Evolutionary conservation across 176 grass and related monocot genomes (phyloP).

Genomic region (Calamus simplicifolius): DNA sequence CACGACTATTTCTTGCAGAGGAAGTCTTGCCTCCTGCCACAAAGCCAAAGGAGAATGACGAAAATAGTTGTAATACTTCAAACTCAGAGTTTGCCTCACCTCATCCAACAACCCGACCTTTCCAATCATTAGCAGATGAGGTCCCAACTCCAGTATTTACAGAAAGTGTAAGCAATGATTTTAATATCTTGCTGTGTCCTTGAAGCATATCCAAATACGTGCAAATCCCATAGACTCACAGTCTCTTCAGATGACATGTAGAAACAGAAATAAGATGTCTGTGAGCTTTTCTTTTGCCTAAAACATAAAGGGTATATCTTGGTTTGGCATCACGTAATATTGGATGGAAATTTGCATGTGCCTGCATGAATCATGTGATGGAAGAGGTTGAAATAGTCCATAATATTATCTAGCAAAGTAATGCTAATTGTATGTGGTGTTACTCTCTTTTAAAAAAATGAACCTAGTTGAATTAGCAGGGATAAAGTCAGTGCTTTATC

Average conservation of each 20-base stretch:
- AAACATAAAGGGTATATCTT: not conserved
- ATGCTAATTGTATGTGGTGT: no score
- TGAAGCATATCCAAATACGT: no score
- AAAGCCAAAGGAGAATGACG: slow-evolving; percentile 19
- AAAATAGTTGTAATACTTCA: slow-evolving; percentile 4
- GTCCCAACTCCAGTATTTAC: slow-evolving; percentile 85
- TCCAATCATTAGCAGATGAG: slow-evolving; percentile 42
- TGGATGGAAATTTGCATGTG: not conserved
- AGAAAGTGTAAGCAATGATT: slow-evolving; percentile 64
- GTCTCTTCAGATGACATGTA: no score
- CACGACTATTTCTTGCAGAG: slow-evolving; percentile 16
- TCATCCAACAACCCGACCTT: slow-evolving; percentile 52
- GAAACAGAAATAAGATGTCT: no score
- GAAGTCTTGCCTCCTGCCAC: slow-evolving; percentile 21
- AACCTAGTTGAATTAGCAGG: no score
- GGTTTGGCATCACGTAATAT: not conserved
- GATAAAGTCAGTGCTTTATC: no score
- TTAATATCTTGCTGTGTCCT: not conserved
- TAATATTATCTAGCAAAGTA: no score
- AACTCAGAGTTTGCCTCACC: slow-evolving; percentile 57
- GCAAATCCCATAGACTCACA: no score
- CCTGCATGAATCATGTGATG: not conserved
- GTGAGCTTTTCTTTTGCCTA: no score
- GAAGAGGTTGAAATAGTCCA: no score
- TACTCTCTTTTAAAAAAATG: no score